phyloP scores from a whole-genome alignment of 176 grass and related monocot genomes.

The Musa itinerans region DNA sequence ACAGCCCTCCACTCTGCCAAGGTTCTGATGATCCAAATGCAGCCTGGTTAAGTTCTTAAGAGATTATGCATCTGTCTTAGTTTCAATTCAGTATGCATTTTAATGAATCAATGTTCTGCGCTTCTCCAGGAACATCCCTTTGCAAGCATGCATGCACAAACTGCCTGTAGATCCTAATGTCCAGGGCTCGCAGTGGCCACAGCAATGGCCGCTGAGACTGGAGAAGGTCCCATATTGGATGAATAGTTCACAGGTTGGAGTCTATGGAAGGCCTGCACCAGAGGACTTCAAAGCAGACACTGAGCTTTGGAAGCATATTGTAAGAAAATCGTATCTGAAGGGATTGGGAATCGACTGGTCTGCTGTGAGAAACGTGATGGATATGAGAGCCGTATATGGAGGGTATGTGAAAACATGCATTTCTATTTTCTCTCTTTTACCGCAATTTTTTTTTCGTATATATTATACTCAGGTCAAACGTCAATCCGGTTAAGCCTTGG shows the following conservation, averaged over 20 bases:
- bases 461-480: background rate
- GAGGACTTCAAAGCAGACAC: conserved; percentile 66
- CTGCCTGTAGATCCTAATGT: conserved; percentile 27
- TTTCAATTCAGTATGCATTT: background rate
- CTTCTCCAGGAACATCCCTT: conserved; percentile 57
- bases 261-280: conserved; percentile 80
- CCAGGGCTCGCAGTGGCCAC: conserved; percentile 63
- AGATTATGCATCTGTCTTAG: conserved; percentile 1
- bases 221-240: conserved; percentile 63
- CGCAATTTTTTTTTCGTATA: background rate
- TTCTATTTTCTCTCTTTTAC: background rate
- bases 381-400: conserved; percentile 89
- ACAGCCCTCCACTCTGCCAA: conserved; percentile 49
- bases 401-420: conserved; percentile 36
- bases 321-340: conserved; percentile 57
- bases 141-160: conserved; percentile 83
- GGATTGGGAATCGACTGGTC: conserved; percentile 90
- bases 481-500: background rate
- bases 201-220: conserved; percentile 51
- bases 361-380: conserved; percentile 74
- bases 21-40: conserved; percentile 81
- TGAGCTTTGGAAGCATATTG: conserved; percentile 62
- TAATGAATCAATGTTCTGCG: background rate
- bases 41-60: conserved; percentile 42
- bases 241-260: conserved; percentile 57